phyloP scores from a whole-genome alignment of 208 protist species.

The Leishmania braziliensis region DNA sequence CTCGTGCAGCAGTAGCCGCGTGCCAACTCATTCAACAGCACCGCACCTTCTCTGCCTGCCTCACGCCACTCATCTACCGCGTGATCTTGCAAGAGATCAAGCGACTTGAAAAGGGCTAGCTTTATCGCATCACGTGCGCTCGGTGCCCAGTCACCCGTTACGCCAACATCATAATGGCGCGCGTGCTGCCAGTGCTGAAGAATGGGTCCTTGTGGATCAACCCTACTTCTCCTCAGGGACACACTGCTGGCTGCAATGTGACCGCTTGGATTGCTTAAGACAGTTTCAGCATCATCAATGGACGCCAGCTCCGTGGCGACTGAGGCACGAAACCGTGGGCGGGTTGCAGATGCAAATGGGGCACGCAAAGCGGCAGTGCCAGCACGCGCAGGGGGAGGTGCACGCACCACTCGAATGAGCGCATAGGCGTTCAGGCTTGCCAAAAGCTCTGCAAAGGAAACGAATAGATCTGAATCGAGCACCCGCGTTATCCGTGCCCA shows the following conservation, averaged over 20 bases:
- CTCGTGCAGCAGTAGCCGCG: slow-evolving; percentile 4
- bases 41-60: slow-evolving; percentile 28
- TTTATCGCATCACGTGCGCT: slow-evolving; percentile 46
- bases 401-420: background rate
- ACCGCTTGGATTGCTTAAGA: too few relatives aligned
- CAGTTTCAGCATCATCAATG: slow-evolving; percentile 5
- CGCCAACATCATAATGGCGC: slow-evolving; percentile 27
- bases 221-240: background rate
- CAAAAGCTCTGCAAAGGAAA: slow-evolving; percentile 2
- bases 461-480: slow-evolving; percentile 23
- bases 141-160: slow-evolving; percentile 28
- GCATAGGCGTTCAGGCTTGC: background rate
- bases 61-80: slow-evolving; percentile 30
- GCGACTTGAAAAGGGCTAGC: slow-evolving; percentile 31
- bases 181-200: too few relatives aligned
- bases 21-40: slow-evolving; percentile 33
- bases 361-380: background rate
- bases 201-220: background rate
- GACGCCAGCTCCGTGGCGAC: slow-evolving; percentile 7
- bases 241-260: background rate
- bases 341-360: background rate
- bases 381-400: background rate
- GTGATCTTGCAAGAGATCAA: slow-evolving; percentile 28
- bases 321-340: slow-evolving; percentile 10
- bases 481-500: slow-evolving; percentile 3